Evolutionary conservation across 169 alveolate genomes (phyloP).

Genomic region (Toxoplasma gondii): DNA sequence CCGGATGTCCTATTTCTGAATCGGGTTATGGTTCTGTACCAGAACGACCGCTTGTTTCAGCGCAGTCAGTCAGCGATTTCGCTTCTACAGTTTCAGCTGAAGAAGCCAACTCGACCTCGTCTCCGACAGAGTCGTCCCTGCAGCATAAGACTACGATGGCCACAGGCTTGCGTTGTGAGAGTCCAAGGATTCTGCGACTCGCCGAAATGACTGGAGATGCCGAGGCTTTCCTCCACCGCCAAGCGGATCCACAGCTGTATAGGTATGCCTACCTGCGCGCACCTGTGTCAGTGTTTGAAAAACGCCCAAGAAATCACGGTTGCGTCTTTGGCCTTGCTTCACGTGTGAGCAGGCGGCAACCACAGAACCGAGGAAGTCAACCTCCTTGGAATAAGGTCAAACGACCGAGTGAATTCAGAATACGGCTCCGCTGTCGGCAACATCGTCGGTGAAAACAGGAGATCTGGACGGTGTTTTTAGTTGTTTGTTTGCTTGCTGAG

Average conservation of each 20-base stretch:
- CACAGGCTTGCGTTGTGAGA: neutral
- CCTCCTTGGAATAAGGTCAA: too few relatives aligned
- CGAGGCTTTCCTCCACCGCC: neutral
- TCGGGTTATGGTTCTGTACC: too few relatives aligned
- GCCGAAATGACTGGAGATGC: neutral
- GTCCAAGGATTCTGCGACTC: slow-evolving; percentile 1
- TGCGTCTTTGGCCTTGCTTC: neutral
- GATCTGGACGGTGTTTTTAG: too few relatives aligned
- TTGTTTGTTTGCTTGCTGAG: too few relatives aligned
- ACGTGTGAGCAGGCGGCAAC: neutral
- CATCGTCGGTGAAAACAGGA: too few relatives aligned
- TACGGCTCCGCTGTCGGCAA: too few relatives aligned
- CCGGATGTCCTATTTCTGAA: too few relatives aligned
- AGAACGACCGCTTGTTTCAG: too few relatives aligned
- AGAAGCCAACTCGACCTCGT: neutral
- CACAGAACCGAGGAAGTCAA: neutral
- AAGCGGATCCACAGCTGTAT: neutral
- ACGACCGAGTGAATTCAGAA: too few relatives aligned
- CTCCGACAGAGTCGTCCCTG: neutral
- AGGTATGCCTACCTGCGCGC: neutral
- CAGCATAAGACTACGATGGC: neutral
- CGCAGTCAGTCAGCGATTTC: too few relatives aligned
- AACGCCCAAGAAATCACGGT: too few relatives aligned
- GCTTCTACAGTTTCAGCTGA: neutral
- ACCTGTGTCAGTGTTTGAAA: too few relatives aligned